Conservation (phyloP, 75 land plant genomes). For the Pinus tabuliformis region DNA sequence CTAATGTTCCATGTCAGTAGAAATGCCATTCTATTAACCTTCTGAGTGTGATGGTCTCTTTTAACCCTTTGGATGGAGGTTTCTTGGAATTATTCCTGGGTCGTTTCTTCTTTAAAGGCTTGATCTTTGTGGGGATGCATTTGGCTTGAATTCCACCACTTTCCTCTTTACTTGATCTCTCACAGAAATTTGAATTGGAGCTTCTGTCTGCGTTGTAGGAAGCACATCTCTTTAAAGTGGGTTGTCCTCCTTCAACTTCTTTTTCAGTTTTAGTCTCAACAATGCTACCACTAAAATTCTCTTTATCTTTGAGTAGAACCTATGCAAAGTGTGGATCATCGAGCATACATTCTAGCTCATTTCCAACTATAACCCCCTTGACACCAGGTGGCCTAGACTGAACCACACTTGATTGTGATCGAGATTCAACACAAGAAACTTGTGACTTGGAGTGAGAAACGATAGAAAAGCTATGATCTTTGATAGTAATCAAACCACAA, state of each 20-base stretch:
- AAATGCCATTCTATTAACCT: not conserved
- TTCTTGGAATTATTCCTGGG: conserved; percentile 35
- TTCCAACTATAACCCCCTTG: not conserved
- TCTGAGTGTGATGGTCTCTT: conserved; percentile 1
- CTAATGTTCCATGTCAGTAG: not conserved
- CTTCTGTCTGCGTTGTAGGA: conserved; percentile 69
- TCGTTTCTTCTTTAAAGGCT: conserved; percentile 35
- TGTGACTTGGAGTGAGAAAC: conserved; percentile 29
- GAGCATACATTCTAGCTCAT: conserved; percentile 16
- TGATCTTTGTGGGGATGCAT: conserved; percentile 57
- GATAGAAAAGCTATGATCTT: conserved; percentile 38
- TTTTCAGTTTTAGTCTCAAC: conserved; percentile 57
- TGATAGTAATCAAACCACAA: conserved; percentile 61
- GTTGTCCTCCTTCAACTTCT: conserved; percentile 17
- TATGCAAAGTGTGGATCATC: conserved; percentile 29
- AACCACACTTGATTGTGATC: not conserved
- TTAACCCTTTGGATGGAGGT: conserved; percentile 29
- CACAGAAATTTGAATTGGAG: conserved; percentile 23
- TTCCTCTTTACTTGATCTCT: conserved; percentile 19
- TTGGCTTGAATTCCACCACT: conserved; percentile 27
- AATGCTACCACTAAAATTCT: conserved; percentile 72
- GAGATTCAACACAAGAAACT: conserved; percentile 24
- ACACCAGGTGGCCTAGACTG: not conserved
- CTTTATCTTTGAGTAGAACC: conserved; percentile 48
- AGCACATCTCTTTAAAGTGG: conserved; percentile 46